Evolutionary conservation across 2,329 filamentous ascomycete genomes (phyloP), one percentile per base, ranked within the genome.

Genomic region (Sarocladium oryzae): DNA sequence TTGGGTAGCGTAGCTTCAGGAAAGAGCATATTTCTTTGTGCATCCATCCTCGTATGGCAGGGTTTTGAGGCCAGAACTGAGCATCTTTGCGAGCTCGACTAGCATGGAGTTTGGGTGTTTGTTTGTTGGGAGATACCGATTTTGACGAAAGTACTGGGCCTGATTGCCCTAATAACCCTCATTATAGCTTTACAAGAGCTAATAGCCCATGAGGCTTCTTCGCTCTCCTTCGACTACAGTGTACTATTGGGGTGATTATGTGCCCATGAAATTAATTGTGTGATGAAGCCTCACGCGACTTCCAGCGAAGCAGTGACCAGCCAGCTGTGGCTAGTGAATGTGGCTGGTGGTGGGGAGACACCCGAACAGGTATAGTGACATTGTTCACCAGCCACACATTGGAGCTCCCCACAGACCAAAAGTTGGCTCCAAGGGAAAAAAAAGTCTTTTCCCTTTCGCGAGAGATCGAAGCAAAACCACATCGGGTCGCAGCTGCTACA

Each of bases 401-500:
- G 36, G 11, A 48, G 43, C 43, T 48, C 43, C 43, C 11, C 46
- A 49, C 32, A 33, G 26, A 36, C 16, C 46, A 37, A 49, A 49
- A 49, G 46, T 49, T 49, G 46, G 46, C 33, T 36, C 30, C 26
- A 32, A 37, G 36, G 7, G n/a, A 51, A 45, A 51, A 51, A 51
- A 51, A 51, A 45, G 30, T 49, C 46, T 49, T 49, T 49, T 37
- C 16, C 26, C 46, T 21, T 35, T 33, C 46, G 8, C 16, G 21
- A 24, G 9, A 20, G 23, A 10, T 48, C 9, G 16, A 49, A 48
- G 43, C 46, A 37, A 36, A 24, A 18, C 13, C 37, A 40, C 16
- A 20, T 49, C 46, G 46, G 46, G 46, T 49, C 46, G 46, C 46
- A 49, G 46, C 46, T 37, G 30, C 46, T 32, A 51, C 35, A 51